Conservation (phyloP, 768 basidiomycete species). For the Pholiota molesta region DNA sequence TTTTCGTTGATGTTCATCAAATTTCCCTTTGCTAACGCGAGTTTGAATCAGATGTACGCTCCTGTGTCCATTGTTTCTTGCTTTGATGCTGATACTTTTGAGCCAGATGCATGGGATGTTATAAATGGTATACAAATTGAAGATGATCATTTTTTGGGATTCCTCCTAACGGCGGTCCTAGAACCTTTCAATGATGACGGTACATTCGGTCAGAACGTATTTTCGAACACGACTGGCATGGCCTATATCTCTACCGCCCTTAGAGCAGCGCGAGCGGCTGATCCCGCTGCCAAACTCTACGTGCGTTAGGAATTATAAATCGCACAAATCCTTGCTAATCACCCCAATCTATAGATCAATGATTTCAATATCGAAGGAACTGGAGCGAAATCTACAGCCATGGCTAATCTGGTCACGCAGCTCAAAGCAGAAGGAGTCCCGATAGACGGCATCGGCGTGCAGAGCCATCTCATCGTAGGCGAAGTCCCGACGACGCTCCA, state of each 20-base stretch:
- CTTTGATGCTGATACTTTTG: background rate
- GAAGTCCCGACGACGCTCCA: conserved; percentile 51
- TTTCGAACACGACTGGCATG: conserved; percentile 52
- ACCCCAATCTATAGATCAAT: conserved; percentile 31
- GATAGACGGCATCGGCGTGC: conserved; percentile 64
- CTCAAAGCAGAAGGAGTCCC: conserved; percentile 52
- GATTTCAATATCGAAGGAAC: conserved; percentile 46
- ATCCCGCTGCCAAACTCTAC: conserved; percentile 59
- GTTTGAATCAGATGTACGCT: conserved; percentile 11
- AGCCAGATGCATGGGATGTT: conserved; percentile 18
- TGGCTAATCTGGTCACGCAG: conserved; percentile 52
- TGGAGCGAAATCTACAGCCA: conserved; percentile 57
- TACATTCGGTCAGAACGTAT: conserved; percentile 53
- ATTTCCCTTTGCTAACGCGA: background rate
- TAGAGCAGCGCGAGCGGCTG: conserved; percentile 52
- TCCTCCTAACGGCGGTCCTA: conserved; percentile 10
- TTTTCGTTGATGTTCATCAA: background rate
- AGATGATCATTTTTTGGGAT: conserved; percentile 1
- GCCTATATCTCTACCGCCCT: conserved; percentile 54
- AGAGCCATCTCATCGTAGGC: conserved; percentile 64
- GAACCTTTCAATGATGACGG: conserved; percentile 66
- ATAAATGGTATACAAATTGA: conserved; percentile 15
- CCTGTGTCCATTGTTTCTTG: background rate
- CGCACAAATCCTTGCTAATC: background rate
- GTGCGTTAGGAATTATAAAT: conserved; percentile 28